Evolutionary conservation across 257 asterid genomes (phyloP).

Genomic region (Linderniella brevidens): DNA sequence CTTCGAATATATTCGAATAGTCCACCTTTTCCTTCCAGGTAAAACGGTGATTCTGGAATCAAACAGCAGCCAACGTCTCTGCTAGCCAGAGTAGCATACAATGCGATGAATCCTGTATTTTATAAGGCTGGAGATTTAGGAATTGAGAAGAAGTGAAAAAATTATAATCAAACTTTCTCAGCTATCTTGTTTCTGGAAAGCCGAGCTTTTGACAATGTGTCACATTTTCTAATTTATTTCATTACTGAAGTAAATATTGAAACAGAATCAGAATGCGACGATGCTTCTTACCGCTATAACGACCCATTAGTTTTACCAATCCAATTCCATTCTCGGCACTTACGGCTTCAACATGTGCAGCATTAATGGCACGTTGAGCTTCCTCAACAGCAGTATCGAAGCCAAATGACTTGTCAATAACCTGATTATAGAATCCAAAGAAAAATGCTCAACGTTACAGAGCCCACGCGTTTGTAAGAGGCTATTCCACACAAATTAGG

Average conservation of each 20-base stretch:
- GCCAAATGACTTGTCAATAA: slow-evolving; percentile 66
- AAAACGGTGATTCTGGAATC: slow-evolving; percentile 61
- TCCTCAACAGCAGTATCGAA: slow-evolving; percentile 77
- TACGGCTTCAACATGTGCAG: slow-evolving; percentile 73
- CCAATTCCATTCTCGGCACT: slow-evolving; percentile 72
- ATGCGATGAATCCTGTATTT: slow-evolving; percentile 51
- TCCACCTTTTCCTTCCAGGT: slow-evolving; percentile 55
- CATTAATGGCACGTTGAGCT: slow-evolving; percentile 74
- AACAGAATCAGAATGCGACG: not conserved
- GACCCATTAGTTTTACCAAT: slow-evolving; percentile 62
- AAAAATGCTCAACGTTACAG: too few relatives aligned
- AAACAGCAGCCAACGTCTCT: slow-evolving; percentile 71
- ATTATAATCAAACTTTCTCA: slow-evolving; percentile 2
- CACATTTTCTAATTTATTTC: too few relatives aligned
- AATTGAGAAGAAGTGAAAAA: slow-evolving; percentile 10
- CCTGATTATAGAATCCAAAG: slow-evolving; percentile 29
- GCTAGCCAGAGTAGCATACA: slow-evolving; percentile 70
- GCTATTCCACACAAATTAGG: slow-evolving; percentile 1
- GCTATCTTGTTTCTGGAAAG: slow-evolving; percentile 1
- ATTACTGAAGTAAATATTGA: too few relatives aligned
- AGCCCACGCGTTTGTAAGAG: too few relatives aligned
- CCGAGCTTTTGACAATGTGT: too few relatives aligned
- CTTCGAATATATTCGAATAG: slow-evolving; percentile 35
- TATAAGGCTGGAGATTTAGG: not conserved
- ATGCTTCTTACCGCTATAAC: slow-evolving; percentile 41